Evolutionary conservation across 495 filamentous ascomycete species (phyloP).

Genomic region (Xylaria nigripes): DNA sequence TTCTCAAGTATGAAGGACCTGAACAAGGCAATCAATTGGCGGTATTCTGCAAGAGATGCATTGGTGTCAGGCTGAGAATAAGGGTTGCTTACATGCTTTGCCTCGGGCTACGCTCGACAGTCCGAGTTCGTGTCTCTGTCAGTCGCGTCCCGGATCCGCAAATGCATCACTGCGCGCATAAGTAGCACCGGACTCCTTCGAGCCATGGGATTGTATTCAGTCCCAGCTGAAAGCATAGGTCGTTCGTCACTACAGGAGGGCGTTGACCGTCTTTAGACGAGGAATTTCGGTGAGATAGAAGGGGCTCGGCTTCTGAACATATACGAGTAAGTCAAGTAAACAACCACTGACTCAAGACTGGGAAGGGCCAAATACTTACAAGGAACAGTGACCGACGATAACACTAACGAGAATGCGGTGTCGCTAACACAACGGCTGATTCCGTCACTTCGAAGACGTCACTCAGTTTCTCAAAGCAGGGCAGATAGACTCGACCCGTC

Average conservation of each 20-base stretch:
- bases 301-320: not conserved
- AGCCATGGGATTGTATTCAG: not conserved
- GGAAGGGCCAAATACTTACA: not conserved
- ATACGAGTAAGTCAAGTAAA: not conserved
- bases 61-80: not conserved
- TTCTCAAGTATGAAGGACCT: not conserved
- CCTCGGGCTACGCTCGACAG: not conserved
- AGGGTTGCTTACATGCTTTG: not conserved
- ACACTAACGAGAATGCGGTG: not conserved
- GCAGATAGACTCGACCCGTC: not conserved
- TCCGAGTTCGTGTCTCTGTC: not conserved
- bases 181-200: not conserved
- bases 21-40: not conserved
- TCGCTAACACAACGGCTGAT: not conserved
- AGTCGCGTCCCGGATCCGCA: not conserved
- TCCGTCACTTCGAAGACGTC: not conserved
- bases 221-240: not conserved
- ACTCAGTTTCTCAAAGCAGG: conserved; percentile 1
- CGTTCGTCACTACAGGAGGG: not conserved
- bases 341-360: not conserved
- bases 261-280: not conserved
- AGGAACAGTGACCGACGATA: conserved; percentile 1
- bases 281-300: not conserved
- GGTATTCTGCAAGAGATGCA: not conserved
- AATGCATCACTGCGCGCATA: not conserved